phyloP scores from a whole-genome alignment of 768 basidiomycete genomes.

The Mycena indigotica region DNA sequence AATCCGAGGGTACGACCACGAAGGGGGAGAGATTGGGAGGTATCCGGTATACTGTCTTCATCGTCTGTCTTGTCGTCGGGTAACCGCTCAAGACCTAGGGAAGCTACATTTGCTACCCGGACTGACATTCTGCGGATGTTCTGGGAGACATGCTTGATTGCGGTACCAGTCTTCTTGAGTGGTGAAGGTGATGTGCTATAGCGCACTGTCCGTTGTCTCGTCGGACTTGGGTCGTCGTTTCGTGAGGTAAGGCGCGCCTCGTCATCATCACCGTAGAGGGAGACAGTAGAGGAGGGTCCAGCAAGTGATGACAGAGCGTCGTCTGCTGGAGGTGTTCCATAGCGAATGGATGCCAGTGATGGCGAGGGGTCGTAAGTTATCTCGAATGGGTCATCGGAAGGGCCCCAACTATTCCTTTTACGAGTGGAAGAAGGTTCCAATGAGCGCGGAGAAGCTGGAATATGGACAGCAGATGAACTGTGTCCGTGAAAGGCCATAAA shows the following conservation, averaged over 20 bases:
- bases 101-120: constrained; percentile 81
- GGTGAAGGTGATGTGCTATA: constrained; percentile 61
- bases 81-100: constrained; percentile 60
- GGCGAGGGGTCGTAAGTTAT: constrained; percentile 38
- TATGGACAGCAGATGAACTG: constrained; percentile 15
- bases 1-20: constrained; percentile 80
- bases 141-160: constrained; percentile 58
- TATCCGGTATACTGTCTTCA: constrained; percentile 44
- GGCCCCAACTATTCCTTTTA: constrained; percentile 22
- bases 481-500: constrained; percentile 14
- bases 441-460: constrained; percentile 13
- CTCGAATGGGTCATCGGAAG: constrained; percentile 50
- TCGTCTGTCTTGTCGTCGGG: constrained; percentile 43
- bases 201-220: constrained; percentile 42
- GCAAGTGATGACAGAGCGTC: constrained; percentile 43
- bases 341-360: constrained; percentile 20
- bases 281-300: constrained; percentile 54
- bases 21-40: constrained; percentile 51
- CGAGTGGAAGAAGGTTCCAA: constrained; percentile 17
- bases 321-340: constrained; percentile 35
- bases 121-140: constrained; percentile 65
- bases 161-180: constrained; percentile 60
- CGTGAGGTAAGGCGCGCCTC: constrained; percentile 56
- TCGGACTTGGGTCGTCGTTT: constrained; percentile 29
- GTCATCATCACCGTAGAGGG: constrained; percentile 57